Base-by-base conservation (phyloP, 169 alveolate genomes). In the Plasmodium gaboni region DNA sequence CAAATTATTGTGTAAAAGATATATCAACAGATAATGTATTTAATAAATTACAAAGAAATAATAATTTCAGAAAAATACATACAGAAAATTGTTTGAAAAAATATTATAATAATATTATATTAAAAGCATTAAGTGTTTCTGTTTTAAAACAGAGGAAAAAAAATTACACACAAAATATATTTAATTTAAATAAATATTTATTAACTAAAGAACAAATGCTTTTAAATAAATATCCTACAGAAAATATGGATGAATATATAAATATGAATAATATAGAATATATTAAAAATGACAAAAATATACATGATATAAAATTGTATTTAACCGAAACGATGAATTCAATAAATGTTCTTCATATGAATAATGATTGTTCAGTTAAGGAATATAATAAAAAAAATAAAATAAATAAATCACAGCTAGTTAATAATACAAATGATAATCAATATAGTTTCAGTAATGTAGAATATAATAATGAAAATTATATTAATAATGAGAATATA, bases 51-150 rank as follows among this genome's bases (percentile, higher is more conserved):
- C 80, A 83, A 50, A 83, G 22, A 46, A 83, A 83, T 57, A 83
- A 83, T 38, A 83, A 83, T 55, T 83, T 83, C 59, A 19, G 83
- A 50, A 83, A 67, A 83, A 32, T 83, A 2, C 73, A 83, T 26
- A 44, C 70, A 17, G 91, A 83, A 46, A 68, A 59, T 68, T 67
- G 80, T 55, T 22, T 83, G n/a, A 68, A 55, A 68, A 83, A 69
- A 55, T 4, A 46, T 50, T 68, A 53, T 17, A 83, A 83, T 51
- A 83, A 51, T 83, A 24, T 83, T 38, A 50, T 83, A 22, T 22
- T 44, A 32, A 83, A 83, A 83, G 50, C 65, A 28, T 71, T 83
- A 42, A 68, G 73, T 51, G 83, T 83, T 1, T 26, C 91, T 32
- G 48, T 83, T 28, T 50, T 65, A 19, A 78, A 51, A 55, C 55